phyloP scores from a whole-genome alignment of 257 asterid species.

The Solanum chilense region DNA sequence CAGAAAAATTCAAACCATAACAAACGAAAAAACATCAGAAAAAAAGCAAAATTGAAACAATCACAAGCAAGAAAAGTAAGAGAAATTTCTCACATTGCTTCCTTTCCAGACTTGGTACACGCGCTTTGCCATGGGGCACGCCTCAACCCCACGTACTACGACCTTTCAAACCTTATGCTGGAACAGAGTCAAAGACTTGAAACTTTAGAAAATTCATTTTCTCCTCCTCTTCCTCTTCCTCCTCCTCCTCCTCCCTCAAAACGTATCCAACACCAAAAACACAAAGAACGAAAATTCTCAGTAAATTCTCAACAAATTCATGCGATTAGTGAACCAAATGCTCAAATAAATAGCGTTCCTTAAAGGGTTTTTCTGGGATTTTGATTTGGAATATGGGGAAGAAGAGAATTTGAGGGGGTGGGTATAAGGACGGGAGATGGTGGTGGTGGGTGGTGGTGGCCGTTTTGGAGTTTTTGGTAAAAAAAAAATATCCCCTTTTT shows the following conservation, averaged over 20 bases:
- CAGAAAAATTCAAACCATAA: constrained; percentile 1
- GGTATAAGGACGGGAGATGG: background rate
- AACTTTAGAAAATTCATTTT: constrained; percentile 41
- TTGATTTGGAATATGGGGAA: background rate
- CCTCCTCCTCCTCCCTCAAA: background rate
- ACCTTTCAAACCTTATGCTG: constrained; percentile 28
- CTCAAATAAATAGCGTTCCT: background rate
- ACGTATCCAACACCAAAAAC: background rate
- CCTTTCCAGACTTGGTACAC: constrained; percentile 95
- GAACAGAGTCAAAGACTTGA: constrained; percentile 44
- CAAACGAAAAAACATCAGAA: background rate
- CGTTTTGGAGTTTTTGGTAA: constrained; percentile 31
- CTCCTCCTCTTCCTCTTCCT: background rate
- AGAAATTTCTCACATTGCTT: constrained; percentile 66
- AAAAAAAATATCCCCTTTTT: background rate
- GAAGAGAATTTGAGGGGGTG: background rate
- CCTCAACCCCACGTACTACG: constrained; percentile 8
- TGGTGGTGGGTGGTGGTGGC: constrained; percentile 10
- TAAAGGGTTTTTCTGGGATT: constrained; percentile 25
- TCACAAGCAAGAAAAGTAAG: background rate
- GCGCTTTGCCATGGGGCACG: constrained; percentile 76
- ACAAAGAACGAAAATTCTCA: background rate
- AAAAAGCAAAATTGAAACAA: constrained; percentile 4
- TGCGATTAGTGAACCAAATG: background rate
- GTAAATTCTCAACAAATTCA: background rate